phyloP scores from a whole-genome alignment of 768 basidiomycete species.

The Podaxis sp. region DNA sequence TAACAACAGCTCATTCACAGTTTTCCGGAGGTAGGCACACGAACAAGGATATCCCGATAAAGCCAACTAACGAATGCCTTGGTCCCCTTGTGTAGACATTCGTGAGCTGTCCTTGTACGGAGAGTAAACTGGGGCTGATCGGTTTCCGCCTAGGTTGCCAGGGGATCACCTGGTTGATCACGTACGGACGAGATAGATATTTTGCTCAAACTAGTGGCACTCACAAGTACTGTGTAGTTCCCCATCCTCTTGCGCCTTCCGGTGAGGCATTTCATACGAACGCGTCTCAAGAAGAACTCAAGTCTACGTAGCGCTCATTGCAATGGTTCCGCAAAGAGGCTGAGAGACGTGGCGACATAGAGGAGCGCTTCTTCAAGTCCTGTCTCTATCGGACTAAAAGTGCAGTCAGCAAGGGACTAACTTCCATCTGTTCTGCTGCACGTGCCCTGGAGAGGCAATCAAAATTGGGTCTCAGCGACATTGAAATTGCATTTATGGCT shows the following conservation, averaged over 20 bases:
- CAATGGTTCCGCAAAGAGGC: conserved; percentile 31
- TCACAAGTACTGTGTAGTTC: conserved; percentile 1
- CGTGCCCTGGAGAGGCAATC: conserved; percentile 39
- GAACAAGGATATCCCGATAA: background rate
- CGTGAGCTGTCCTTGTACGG: background rate
- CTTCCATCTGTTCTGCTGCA: conserved; percentile 31
- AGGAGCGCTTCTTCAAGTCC: conserved; percentile 23
- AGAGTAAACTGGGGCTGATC: background rate
- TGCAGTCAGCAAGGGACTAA: conserved; percentile 20
- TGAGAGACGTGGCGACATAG: conserved; percentile 19
- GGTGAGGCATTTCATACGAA: background rate
- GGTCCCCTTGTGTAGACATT: background rate
- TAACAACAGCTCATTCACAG: background rate
- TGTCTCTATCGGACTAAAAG: conserved; percentile 23
- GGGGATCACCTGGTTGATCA: conserved; percentile 13
- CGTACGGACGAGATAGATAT: conserved; percentile 1
- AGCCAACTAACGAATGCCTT: background rate
- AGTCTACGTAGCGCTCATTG: conserved; percentile 20
- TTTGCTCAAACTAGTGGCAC: background rate
- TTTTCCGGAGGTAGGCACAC: background rate
- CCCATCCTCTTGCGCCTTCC: conserved; percentile 16
- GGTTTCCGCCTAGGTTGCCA: conserved; percentile 2
- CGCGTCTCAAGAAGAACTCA: background rate
- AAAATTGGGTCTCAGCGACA: conserved; percentile 39
- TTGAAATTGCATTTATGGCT: conserved; percentile 39